phyloP scores from a whole-genome alignment of 1,284 basidiomycete genomes.

The Gomphus sp. region DNA sequence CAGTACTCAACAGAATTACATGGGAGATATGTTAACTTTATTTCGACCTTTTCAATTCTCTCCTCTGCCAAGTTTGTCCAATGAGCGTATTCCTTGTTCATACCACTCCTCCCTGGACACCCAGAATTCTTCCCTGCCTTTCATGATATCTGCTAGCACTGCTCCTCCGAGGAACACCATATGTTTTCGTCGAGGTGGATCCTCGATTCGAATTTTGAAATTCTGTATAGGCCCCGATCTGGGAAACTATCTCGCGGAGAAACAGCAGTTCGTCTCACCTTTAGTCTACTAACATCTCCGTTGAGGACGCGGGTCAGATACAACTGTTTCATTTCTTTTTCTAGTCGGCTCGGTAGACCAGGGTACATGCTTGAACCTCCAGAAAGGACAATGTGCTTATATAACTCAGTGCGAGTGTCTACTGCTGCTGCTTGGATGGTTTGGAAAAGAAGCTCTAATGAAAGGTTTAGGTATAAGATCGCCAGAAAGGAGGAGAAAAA shows the following conservation, averaged over 20 bases:
- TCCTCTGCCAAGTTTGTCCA: slow-evolving; percentile 76
- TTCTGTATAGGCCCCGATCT: slow-evolving; percentile 45
- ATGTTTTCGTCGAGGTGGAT: slow-evolving; percentile 95
- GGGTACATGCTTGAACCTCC: slow-evolving; percentile 99
- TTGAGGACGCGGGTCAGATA: slow-evolving; percentile 86
- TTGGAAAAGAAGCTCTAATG: slow-evolving; percentile 89
- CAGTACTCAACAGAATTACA: neutral
- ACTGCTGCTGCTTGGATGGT: slow-evolving; percentile 92
- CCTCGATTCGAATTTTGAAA: slow-evolving; percentile 99
- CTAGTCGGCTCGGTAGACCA: slow-evolving; percentile 89
- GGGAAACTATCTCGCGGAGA: neutral
- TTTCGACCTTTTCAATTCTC: slow-evolving; percentile 32
- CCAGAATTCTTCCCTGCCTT: slow-evolving; percentile 91
- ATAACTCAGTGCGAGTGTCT: slow-evolving; percentile 85
- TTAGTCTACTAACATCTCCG: slow-evolving; percentile 79
- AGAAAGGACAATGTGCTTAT: slow-evolving; percentile 97
- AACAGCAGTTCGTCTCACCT: slow-evolving; percentile 37
- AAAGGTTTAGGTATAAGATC: neutral
- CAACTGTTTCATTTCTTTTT: slow-evolving; percentile 99
- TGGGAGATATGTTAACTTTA: neutral
- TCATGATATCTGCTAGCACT: slow-evolving; percentile 97
- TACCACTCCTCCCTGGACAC: slow-evolving; percentile 89
- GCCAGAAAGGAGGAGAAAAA: slow-evolving; percentile 8
- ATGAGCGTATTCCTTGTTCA: slow-evolving; percentile 72
- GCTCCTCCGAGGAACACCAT: slow-evolving; percentile 99